phyloP scores from a whole-genome alignment of 805 yeast species.

The Pichia phayaonensis region DNA sequence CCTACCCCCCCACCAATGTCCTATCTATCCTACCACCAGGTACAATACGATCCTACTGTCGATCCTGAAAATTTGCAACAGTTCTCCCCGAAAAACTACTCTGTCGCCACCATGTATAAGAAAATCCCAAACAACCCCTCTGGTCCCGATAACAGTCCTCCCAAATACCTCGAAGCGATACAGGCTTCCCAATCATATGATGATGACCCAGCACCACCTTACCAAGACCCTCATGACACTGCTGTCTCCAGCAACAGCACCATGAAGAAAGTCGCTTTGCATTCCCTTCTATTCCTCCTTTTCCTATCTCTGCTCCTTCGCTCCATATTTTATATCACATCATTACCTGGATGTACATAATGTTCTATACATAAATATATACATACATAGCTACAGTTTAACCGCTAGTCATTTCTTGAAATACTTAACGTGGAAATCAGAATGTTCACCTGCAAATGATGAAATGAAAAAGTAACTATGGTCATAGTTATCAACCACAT shows the following conservation, averaged over 20 bases:
- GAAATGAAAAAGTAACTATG: constrained; percentile 86
- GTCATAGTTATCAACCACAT: constrained; percentile 75
- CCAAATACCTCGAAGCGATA: neutral
- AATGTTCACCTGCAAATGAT: constrained; percentile 73
- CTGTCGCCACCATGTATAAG: constrained; percentile 13
- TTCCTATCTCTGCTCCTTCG: neutral
- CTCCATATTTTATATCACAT: neutral
- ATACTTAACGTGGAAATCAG: constrained; percentile 72
- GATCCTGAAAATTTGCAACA: constrained; percentile 28
- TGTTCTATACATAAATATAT: neutral
- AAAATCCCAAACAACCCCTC: neutral
- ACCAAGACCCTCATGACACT: neutral
- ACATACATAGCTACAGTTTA: neutral
- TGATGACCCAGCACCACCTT: neutral
- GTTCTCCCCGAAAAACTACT: constrained; percentile 25
- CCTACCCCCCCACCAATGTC: neutral
- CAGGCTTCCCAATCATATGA: neutral
- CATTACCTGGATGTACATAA: neutral
- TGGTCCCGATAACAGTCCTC: neutral
- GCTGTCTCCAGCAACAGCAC: neutral
- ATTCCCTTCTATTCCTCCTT: neutral
- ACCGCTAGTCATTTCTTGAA: constrained; percentile 21
- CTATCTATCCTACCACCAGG: constrained; percentile 11
- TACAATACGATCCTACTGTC: constrained; percentile 24
- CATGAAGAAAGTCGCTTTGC: no score